phyloP scores from a whole-genome alignment of 352 stramenopile species.

The Phytophthora sojae region DNA sequence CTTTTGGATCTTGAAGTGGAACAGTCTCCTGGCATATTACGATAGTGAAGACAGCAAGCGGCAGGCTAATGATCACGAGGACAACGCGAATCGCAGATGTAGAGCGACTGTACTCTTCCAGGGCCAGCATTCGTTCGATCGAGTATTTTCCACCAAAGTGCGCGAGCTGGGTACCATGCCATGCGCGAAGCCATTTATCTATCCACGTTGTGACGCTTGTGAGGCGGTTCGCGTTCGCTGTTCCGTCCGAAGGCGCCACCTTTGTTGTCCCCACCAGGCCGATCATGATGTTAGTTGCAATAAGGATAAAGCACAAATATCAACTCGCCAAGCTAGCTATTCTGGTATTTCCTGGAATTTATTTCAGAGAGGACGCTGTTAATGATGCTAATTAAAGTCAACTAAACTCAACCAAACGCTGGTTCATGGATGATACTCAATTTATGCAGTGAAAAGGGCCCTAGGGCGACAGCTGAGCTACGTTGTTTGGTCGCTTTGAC shows the following conservation, averaged over 20 bases:
- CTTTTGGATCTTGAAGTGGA: neutral
- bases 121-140: no score
- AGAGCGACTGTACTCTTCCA: no score
- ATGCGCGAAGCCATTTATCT: no score
- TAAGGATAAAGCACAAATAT: no score
- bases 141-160: no score
- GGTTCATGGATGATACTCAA: neutral
- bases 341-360: neutral
- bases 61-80: neutral
- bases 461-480: neutral
- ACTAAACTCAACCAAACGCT: neutral
- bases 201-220: no score
- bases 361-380: neutral
- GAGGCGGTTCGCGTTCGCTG: no score
- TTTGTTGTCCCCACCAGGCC: no score
- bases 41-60: neutral
- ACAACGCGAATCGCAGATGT: neutral
- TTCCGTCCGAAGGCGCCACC: no score
- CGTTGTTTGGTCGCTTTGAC: neutral
- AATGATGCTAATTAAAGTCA: neutral
- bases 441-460: neutral
- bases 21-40: neutral
- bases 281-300: no score
- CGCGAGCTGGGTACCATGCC: no score
- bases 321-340: neutral